Conservation (phyloP, 169 alveolate genomes). For the Fabrea salina region DNA sequence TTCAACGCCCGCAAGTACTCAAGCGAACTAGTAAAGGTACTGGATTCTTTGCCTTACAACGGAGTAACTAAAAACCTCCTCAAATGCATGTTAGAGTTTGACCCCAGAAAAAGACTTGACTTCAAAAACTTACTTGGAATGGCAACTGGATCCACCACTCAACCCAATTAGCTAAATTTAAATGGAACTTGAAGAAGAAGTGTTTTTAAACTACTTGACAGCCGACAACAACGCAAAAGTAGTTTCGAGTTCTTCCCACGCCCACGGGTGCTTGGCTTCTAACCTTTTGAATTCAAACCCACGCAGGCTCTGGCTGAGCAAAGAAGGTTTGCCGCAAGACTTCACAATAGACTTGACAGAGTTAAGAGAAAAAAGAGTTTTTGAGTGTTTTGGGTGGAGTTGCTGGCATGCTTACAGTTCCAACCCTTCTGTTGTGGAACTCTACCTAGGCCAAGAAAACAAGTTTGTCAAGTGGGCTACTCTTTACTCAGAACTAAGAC, state of each 20-base stretch:
- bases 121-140: neutral
- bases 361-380: conserved; percentile 14
- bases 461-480: conserved; percentile 11
- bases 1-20: neutral
- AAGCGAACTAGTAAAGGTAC: neutral
- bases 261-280: neutral
- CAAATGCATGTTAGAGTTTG: neutral
- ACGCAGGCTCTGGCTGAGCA: neutral
- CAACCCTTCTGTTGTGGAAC: conserved; percentile 43
- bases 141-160: neutral
- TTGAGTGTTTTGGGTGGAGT: conserved; percentile 39
- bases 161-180: too few relatives aligned
- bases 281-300: neutral
- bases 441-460: conserved; percentile 32
- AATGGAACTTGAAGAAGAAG: conserved; percentile 13
- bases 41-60: neutral
- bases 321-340: neutral
- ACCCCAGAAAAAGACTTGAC: neutral
- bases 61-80: neutral
- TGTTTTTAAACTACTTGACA: neutral
- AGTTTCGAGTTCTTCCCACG: neutral
- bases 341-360: neutral
- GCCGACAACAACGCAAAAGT: conserved; percentile 21
- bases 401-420: conserved; percentile 59
- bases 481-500: neutral